These are phyloP conservation scores for Boletus rubescentipes DNA, from an alignment of 768 basidiomycete species.

Conservation along the genomic window DNA sequence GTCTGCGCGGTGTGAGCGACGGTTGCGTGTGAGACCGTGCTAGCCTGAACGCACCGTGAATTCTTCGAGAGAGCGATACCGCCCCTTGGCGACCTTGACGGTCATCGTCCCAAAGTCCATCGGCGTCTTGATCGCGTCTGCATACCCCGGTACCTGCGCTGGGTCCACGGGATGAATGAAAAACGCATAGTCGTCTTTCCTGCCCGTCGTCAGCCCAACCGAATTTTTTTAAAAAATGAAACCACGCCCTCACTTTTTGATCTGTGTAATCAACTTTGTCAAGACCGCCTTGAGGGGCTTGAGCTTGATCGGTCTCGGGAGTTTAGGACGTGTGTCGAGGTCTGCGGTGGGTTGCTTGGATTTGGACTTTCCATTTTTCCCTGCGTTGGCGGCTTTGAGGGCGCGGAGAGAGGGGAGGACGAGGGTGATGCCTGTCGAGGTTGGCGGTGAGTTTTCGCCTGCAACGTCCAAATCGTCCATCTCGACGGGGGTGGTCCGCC, in stretches of 20 bases:
- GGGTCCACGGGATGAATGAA: slow-evolving; percentile 70
- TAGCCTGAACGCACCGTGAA: slow-evolving; percentile 56
- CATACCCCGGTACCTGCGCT: slow-evolving; percentile 57
- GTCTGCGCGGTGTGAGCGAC: slow-evolving; percentile 36
- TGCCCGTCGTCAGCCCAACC: slow-evolving; percentile 35
- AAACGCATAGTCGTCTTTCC: slow-evolving; percentile 86
- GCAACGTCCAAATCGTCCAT: slow-evolving; percentile 35
- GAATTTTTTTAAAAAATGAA: too few species aligned
- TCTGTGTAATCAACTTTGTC: slow-evolving; percentile 60
- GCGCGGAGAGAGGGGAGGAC: slow-evolving; percentile 66
- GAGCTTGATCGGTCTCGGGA: slow-evolving; percentile 62
- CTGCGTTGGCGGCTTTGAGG: slow-evolving; percentile 54
- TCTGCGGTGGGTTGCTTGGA: slow-evolving; percentile 29
- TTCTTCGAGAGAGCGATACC: slow-evolving; percentile 78
- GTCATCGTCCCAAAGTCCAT: slow-evolving; percentile 94
- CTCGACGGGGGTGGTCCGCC: slow-evolving; percentile 16
- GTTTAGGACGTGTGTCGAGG: slow-evolving; percentile 30
- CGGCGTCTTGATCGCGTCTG: slow-evolving; percentile 72
- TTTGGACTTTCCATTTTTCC: slow-evolving; percentile 50
- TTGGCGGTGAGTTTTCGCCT: slow-evolving; percentile 32
- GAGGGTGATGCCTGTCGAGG: slow-evolving; percentile 54
- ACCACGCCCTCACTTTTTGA: slow-evolving; percentile 62
- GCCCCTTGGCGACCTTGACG: slow-evolving; percentile 70
- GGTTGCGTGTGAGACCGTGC: not conserved
- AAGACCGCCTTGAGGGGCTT: slow-evolving; percentile 80